Base-by-base conservation (phyloP, 495 filamentous ascomycete genomes). In the Pyrenula aspistea region DNA sequence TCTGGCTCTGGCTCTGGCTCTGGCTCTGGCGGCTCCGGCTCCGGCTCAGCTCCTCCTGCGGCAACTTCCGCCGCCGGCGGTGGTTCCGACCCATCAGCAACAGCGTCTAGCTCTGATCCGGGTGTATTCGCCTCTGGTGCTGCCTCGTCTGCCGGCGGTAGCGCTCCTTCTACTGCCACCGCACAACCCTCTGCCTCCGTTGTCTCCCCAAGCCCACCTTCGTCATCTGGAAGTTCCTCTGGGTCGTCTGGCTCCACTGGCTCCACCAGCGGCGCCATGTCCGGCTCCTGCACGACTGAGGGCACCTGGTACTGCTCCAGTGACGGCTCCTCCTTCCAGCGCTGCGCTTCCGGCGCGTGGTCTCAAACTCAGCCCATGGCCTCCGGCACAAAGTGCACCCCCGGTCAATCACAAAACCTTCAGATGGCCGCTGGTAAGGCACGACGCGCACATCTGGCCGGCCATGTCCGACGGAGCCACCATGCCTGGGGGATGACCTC, bases 331-430 rank as follows among this genome's bases (percentile, higher is more conserved):
- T 20, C 20, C 25, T 25, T 75, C 67, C 73, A 75, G 59, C 74
- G 83, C 59, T 89, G 85, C 59, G 84, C 83, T 11, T 75, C 69
- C 22, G 84, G 85, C 4, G 55, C 65, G 25, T 87, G 84, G 85
- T 77, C 81, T 10, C 62, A 56, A 4, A 55, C 70, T 22, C 72
- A 80, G 55, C 61, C 68, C 25, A 69, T 87, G 71, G 76, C 84
- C 0, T 62, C 73, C 0, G 85, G 85, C 53, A 87, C 81, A 2
- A 62, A 65, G 25, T 89, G 85, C 70, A 75, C 60, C 20, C 51
- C 73, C 23, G 85, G 85, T 22, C 62, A 74, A 57, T 73, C 73
- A 56, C 59, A 61, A 2, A 62, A 66, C 2, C 69, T 89, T 24
- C 55, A 64, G 4, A 62, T 80, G 49, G 57, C 58, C 22, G 62